Conservation (phyloP, 2,329 filamentous ascomycete genomes). For the Exophiala spinifera region DNA sequence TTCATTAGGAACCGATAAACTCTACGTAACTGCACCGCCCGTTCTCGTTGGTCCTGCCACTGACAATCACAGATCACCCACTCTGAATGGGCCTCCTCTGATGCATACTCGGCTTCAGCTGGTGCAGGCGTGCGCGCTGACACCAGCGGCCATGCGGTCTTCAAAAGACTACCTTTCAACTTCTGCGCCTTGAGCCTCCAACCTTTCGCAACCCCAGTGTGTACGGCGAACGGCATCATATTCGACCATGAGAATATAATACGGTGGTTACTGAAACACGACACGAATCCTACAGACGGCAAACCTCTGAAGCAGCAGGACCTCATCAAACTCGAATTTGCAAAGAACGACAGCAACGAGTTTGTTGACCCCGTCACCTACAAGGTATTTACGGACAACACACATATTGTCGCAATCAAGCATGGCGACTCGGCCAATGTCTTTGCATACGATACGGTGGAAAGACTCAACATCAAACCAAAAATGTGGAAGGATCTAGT, state of each 20-base stretch:
- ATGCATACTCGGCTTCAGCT: constrained; percentile 79
- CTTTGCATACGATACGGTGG: constrained; percentile 92
- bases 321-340: constrained; percentile 85
- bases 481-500: constrained; percentile 94
- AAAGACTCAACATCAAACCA: constrained; percentile 91
- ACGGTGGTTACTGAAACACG: constrained; percentile 89
- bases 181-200: constrained; percentile 95
- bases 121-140: constrained; percentile 63
- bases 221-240: constrained; percentile 79
- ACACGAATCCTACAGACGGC: constrained; percentile 87
- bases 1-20: constrained; percentile 47
- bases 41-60: not conserved
- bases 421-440: constrained; percentile 85
- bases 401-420: constrained; percentile 85
- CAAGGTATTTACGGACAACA: constrained; percentile 97
- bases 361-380: constrained; percentile 95
- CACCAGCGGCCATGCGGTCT: constrained; percentile 58
- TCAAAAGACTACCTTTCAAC: constrained; percentile 92
- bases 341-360: constrained; percentile 86
- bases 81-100: constrained; percentile 91
- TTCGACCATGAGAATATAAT: constrained; percentile 95
- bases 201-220: constrained; percentile 92
- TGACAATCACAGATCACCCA: constrained; percentile 70
- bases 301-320: constrained; percentile 74
- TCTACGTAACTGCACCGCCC: constrained; percentile 41